A percentile compares a stretch with the other conserved stretches of the same genome.
Evolutionary conservation across 1,139 yeast species (phyloP).

Genomic region (Pichia sp.): DNA sequence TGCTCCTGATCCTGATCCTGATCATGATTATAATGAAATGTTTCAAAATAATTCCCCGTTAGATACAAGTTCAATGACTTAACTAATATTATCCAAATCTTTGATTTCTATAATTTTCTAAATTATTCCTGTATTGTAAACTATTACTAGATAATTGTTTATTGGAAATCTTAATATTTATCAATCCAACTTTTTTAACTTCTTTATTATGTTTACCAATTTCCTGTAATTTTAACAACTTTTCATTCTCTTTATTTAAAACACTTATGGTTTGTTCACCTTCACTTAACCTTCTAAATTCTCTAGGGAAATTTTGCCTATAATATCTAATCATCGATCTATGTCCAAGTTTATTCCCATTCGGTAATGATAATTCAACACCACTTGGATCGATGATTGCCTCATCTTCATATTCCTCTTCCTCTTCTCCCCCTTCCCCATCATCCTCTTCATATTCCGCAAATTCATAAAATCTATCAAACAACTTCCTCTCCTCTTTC

Average conservation of each 20-base stretch:
- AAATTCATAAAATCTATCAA: slow-evolving; percentile 42
- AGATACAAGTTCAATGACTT: slow-evolving; percentile 15
- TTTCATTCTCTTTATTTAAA: slow-evolving; percentile 36
- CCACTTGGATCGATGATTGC: slow-evolving; percentile 38
- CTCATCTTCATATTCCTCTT: slow-evolving; percentile 14
- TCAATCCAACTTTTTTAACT: slow-evolving; percentile 32
- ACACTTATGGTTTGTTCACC: slow-evolving; percentile 50
- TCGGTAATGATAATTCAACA: slow-evolving; percentile 39
- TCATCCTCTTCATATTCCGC: slow-evolving; percentile 13
- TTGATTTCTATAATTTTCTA: slow-evolving; percentile 62
- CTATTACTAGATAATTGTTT: slow-evolving; percentile 35
- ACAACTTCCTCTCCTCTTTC: slow-evolving; percentile 35
- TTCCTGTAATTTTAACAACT: slow-evolving; percentile 11
- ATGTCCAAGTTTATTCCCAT: slow-evolving; percentile 46
- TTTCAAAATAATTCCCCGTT: slow-evolving; percentile 10
- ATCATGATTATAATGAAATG: background rate
- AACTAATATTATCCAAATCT: slow-evolving; percentile 18
- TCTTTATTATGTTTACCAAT: slow-evolving; percentile 30
- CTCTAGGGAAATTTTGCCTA: slow-evolving; percentile 33
- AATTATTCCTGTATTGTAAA: slow-evolving; percentile 52
- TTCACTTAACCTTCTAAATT: slow-evolving; percentile 22
- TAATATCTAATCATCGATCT: slow-evolving; percentile 40
- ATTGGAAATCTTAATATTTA: slow-evolving; percentile 42
- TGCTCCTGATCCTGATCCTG: background rate
- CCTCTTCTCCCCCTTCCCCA: slow-evolving; percentile 23